phyloP scores from a whole-genome alignment of 2,329 filamentous ascomycete genomes.

The Nemania sp. region DNA sequence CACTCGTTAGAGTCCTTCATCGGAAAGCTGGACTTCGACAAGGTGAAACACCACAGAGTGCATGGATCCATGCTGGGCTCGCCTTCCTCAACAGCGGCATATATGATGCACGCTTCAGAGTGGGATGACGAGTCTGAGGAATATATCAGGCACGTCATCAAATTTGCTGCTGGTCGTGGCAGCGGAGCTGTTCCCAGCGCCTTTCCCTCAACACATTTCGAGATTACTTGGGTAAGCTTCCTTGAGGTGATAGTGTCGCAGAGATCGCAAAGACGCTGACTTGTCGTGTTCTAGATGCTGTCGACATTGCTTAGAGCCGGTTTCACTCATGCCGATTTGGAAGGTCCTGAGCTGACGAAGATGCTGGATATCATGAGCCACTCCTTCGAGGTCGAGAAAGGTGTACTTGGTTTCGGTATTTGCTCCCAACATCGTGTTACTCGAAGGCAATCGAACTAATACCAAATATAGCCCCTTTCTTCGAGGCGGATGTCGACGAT shows the following conservation, averaged over 20 bases:
- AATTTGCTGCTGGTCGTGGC: slow-evolving; percentile 19
- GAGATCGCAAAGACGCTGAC: slow-evolving; percentile 3
- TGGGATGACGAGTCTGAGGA: slow-evolving; percentile 33
- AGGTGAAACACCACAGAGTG: slow-evolving; percentile 40
- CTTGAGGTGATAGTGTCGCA: not conserved
- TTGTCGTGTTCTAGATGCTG: slow-evolving; percentile 12
- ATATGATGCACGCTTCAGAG: slow-evolving; percentile 29
- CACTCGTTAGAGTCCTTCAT: slow-evolving; percentile 48
- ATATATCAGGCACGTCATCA: slow-evolving; percentile 30
- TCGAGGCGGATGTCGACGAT: slow-evolving; percentile 29
- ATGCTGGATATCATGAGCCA: slow-evolving; percentile 27
- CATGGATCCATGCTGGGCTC: slow-evolving; percentile 45
- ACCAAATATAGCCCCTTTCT: slow-evolving; percentile 24
- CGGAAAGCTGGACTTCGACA: slow-evolving; percentile 44
- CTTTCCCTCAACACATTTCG: slow-evolving; percentile 30
- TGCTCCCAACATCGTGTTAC: too few relatives aligned
- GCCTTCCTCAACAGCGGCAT: slow-evolving; percentile 46
- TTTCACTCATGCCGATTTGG: slow-evolving; percentile 21
- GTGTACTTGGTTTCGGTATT: slow-evolving; percentile 33
- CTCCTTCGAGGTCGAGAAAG: slow-evolving; percentile 28
- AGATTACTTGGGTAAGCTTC: slow-evolving; percentile 29
- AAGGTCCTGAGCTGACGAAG: slow-evolving; percentile 22
- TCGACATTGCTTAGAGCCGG: slow-evolving; percentile 26
- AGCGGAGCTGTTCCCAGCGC: slow-evolving; percentile 32
- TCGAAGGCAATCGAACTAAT: slow-evolving; percentile 7